phyloP scores from a whole-genome alignment of 768 basidiomycete genomes.

The Suillus discolor region DNA sequence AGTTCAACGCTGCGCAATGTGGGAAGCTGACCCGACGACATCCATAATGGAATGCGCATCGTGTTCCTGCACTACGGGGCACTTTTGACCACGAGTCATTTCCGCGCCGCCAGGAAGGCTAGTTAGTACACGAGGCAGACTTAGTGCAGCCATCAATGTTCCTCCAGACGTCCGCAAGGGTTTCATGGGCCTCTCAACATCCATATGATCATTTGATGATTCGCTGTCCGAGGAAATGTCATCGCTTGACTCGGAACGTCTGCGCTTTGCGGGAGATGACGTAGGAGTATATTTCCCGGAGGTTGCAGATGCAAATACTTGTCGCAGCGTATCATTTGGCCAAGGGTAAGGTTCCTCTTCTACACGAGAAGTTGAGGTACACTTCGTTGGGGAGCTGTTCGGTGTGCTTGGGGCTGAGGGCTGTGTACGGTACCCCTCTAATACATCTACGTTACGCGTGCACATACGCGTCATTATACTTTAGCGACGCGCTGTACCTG shows the following conservation, averaged over 20 bases:
- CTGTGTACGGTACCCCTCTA: constrained; percentile 60
- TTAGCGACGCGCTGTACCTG: constrained; percentile 15
- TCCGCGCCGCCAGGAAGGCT: constrained; percentile 31
- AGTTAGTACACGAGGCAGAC: constrained; percentile 25
- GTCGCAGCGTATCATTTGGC: constrained; percentile 56
- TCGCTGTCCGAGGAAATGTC: constrained; percentile 19
- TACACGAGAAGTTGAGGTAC: constrained; percentile 24
- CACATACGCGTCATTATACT: constrained; percentile 32
- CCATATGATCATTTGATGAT: constrained; percentile 22
- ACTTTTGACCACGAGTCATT: constrained; percentile 32
- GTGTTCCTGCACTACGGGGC: constrained; percentile 18
- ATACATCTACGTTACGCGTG: constrained; percentile 48
- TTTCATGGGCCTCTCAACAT: constrained; percentile 37
- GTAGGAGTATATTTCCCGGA: constrained; percentile 36
- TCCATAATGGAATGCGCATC: constrained; percentile 24
- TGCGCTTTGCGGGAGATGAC: constrained; percentile 41
- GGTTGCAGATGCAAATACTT: constrained; percentile 41
- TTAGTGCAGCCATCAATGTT: constrained; percentile 30
- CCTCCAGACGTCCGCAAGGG: constrained; percentile 36
- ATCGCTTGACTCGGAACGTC: constrained; percentile 26
- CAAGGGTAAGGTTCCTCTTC: constrained; percentile 48
- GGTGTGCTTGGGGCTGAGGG: constrained; percentile 26
- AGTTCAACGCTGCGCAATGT: constrained; percentile 28
- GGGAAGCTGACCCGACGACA: constrained; percentile 21
- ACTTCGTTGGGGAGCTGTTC: constrained; percentile 31